Conservation (phyloP, 495 filamentous ascomycete species). For the Tetracladium setigerum region DNA sequence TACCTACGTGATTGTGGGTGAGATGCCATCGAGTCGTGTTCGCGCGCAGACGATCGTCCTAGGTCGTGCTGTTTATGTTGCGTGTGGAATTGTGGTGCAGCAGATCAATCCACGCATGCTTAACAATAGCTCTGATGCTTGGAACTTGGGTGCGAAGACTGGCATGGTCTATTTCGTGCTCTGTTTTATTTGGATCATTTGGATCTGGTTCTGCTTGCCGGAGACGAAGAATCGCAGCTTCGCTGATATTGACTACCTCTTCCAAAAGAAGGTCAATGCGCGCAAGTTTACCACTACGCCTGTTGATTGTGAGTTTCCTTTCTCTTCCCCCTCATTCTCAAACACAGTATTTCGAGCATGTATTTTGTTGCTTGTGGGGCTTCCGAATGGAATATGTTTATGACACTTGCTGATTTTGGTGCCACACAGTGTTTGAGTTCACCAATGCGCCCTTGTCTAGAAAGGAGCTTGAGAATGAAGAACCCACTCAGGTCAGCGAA, state of each 20-base stretch:
- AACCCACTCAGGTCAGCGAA: too few relatives aligned
- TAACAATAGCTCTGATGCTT: constrained; percentile 51
- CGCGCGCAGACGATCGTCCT: constrained; percentile 68
- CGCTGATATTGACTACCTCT: constrained; percentile 63
- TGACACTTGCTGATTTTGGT: too few relatives aligned
- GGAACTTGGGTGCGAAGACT: constrained; percentile 64
- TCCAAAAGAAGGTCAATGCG: constrained; percentile 52
- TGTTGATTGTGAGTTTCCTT: too few relatives aligned
- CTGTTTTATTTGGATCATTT: constrained; percentile 62
- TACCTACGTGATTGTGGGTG: constrained; percentile 69
- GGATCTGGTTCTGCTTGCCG: constrained; percentile 65
- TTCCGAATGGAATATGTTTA: too few relatives aligned
- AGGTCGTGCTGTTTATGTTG: constrained; percentile 60
- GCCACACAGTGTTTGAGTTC: too few relatives aligned
- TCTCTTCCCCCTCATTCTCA: too few relatives aligned
- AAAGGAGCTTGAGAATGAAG: too few relatives aligned
- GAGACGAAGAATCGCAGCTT: constrained; percentile 61
- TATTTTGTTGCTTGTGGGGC: too few relatives aligned
- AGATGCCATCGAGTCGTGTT: constrained; percentile 61
- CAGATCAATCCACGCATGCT: constrained; percentile 63
- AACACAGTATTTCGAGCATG: too few relatives aligned
- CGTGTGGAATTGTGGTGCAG: constrained; percentile 60
- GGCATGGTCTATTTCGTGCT: constrained; percentile 67
- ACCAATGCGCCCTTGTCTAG: too few relatives aligned
- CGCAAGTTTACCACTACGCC: constrained; percentile 61